Base-by-base conservation (phyloP, 805 yeast genomes). In the Cephaloascus albidus region DNA sequence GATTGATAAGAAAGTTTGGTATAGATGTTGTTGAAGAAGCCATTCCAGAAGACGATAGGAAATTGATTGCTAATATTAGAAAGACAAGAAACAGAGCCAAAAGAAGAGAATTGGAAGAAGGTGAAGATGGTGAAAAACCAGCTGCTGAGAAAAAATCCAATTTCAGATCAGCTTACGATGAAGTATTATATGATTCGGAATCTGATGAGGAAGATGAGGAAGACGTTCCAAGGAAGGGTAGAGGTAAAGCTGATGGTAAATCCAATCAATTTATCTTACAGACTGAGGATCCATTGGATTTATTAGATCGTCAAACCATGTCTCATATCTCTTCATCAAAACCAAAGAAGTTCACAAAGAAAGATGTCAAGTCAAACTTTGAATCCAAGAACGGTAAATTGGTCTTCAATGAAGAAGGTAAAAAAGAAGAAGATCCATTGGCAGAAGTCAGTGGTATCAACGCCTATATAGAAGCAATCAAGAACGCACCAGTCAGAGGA, bases 391-490 rank as follows among this genome's bases (percentile, higher is more conserved):
- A 77, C 43, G 96, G 95, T 23, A 81, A 79, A 55, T 57, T 85
- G 40, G 74, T 85, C 40, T 74, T 87, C 51, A 68, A 62, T 41
- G 87, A 80, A 38, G 60, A 59, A 30, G 66, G 59, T 14, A 62
- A 56, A 8, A 45, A 49, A 3, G 74, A 61, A 3, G 70, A 70
- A 35, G 82, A 76, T 51, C 76, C 72, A 41, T 55, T 72, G 43
- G 60, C 61, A 20, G 63, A 66, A 40, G 60, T 59, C 4, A 55
- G 68, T 36, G 95, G 96, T 15, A 76, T 90, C 47, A 85, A 85
- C 54, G 97, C 97, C 0, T 93, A 93, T 57, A 75, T 88, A 47
- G 96, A 88, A 45, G 98, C 98, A 4, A 87, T 93, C 18, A 82
- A 77, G 58, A 85, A 83, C 50, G 97, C 93, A 18, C 97, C 97